Base-by-base conservation (phyloP, 2,329 filamentous ascomycete genomes). In the Ophiostoma himal-ulmi region DNA sequence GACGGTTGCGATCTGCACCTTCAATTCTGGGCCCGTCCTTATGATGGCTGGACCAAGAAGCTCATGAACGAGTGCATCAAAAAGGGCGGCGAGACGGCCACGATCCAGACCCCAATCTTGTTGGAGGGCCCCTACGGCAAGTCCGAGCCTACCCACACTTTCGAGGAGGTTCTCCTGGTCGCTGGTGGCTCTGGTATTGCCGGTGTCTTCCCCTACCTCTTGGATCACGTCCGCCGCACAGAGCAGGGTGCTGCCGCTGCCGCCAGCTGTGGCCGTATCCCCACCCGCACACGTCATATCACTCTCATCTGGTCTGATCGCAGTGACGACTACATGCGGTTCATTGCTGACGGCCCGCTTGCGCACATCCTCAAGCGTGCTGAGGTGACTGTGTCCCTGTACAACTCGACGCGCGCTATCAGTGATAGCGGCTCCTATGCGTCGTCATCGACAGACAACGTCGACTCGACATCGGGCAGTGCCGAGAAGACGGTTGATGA, bases 141-240 rank as follows among this genome's bases (percentile, higher is more conserved):
- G 17, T 41, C 70, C 14, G 72, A 72, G 70, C 74, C 73, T 13
- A 26, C 73, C 22, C 71, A 72, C 64, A 52, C 44, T 1, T 74
- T 72, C 36, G 73, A 73, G 14, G 34, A 74, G 17, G 68, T 75
- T 1, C 68, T 75, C 6, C 66, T 74, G 2, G 60, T 75, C 0
- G 74, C 73, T 8, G 74, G 74, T 5, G 74, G 74, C 65, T 73
- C 73, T 0, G 74, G 74, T 39, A 73, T 75, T 34, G 71, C 74
- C 17, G 71, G 70, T 11, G 69, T 74, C n/a, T 44, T 73, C 54
- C 73, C 74, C 1, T 74, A 73, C n/a, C 62, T 74, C 1, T 26
- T 68, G 14, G 74, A 75, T 41, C 57, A 73, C 37, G 67, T 73
- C 14, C 70, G 68, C 34, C 72, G 74, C 20, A 14, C 64, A 7